Percentiles rank a stretch among this genome's conserved stretches.
These are phyloP conservation scores for Singerocomus inundabilis DNA, from an alignment of 1,284 basidiomycete species.

Conservation along the genomic window DNA sequence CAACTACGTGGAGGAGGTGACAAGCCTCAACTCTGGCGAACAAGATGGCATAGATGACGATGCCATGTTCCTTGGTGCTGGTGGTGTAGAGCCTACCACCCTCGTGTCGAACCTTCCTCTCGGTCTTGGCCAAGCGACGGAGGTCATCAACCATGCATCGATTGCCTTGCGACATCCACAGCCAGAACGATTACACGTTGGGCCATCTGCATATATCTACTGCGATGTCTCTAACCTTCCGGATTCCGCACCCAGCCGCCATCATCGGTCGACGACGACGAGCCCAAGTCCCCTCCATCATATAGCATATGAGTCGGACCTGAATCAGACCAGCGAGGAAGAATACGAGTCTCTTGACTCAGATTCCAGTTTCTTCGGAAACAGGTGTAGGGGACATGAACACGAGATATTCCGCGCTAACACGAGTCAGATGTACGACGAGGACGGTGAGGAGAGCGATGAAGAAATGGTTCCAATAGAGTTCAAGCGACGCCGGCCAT, in stretches of 20 bases:
- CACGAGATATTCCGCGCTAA: conserved; percentile 28
- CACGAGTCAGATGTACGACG: conserved; percentile 33
- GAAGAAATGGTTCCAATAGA: conserved; percentile 36
- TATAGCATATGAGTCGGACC: conserved; percentile 35
- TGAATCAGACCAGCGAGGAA: conserved; percentile 28
- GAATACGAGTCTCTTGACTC: conserved; percentile 35
- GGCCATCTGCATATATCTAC: conserved; percentile 20
- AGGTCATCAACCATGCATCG: conserved; percentile 27
- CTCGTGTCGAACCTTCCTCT: conserved; percentile 40
- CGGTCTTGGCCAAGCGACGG: conserved; percentile 34
- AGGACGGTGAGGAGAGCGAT: conserved; percentile 38
- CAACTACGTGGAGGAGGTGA: conserved; percentile 48
- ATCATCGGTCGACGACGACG: conserved; percentile 34
- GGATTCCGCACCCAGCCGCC: conserved; percentile 28
- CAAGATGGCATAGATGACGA: conserved; percentile 43
- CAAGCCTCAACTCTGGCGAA: conserved; percentile 52
- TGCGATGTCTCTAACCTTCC: conserved; percentile 26
- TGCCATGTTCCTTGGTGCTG: conserved; percentile 51
- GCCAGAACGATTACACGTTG: conserved; percentile 28
- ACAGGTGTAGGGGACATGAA: conserved; percentile 26
- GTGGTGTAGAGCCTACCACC: conserved; percentile 46
- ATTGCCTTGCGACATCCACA: conserved; percentile 27
- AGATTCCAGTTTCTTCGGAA: conserved; percentile 37
- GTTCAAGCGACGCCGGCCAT: conserved; percentile 38
- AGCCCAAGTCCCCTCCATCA: conserved; percentile 45